Conservation (phyloP, 2,329 filamentous ascomycete species). For the Dothiorella sarmentorum region DNA sequence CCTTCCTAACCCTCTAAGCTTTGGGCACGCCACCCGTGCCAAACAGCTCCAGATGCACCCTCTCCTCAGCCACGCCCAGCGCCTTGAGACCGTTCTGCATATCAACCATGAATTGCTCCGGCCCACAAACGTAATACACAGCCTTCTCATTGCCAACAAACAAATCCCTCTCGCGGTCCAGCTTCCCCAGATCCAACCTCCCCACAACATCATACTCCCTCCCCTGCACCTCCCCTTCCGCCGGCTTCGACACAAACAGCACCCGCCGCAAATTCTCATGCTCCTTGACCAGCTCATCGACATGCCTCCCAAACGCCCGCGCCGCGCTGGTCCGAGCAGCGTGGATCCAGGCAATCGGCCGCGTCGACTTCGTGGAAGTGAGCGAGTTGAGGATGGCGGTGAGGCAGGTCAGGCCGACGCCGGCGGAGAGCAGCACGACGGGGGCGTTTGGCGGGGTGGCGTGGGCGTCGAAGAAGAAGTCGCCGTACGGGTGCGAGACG, state of each 20-base stretch:
- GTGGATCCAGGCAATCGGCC: slow-evolving; percentile 59
- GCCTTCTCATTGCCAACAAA: slow-evolving; percentile 53
- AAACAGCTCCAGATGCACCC: slow-evolving; percentile 66
- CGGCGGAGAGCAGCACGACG: slow-evolving; percentile 63
- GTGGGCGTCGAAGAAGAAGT: slow-evolving; percentile 57
- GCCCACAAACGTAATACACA: slow-evolving; percentile 71
- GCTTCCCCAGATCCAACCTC: slow-evolving; percentile 55
- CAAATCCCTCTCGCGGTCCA: slow-evolving; percentile 54
- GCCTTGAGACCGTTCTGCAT: slow-evolving; percentile 51
- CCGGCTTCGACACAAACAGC: slow-evolving; percentile 57
- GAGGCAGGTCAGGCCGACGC: slow-evolving; percentile 66
- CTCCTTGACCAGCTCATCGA: slow-evolving; percentile 44
- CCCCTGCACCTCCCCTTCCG: slow-evolving; percentile 45
- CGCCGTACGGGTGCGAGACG: slow-evolving; percentile 61
- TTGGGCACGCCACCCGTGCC: slow-evolving; percentile 29
- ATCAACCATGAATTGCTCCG: slow-evolving; percentile 65
- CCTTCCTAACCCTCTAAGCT: slow-evolving; percentile 18
- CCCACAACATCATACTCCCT: slow-evolving; percentile 59
- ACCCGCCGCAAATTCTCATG: slow-evolving; percentile 48
- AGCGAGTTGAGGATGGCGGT: slow-evolving; percentile 62
- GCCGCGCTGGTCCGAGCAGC: slow-evolving; percentile 50
- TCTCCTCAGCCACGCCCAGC: slow-evolving; percentile 55
- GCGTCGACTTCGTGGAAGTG: slow-evolving; percentile 38
- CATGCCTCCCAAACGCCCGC: slow-evolving; percentile 55
- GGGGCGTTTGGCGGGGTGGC: slow-evolving; percentile 35